These are phyloP conservation scores for Aeschynomene evenia DNA, from an alignment of 306 rosid species.

Conservation along the genomic window DNA sequence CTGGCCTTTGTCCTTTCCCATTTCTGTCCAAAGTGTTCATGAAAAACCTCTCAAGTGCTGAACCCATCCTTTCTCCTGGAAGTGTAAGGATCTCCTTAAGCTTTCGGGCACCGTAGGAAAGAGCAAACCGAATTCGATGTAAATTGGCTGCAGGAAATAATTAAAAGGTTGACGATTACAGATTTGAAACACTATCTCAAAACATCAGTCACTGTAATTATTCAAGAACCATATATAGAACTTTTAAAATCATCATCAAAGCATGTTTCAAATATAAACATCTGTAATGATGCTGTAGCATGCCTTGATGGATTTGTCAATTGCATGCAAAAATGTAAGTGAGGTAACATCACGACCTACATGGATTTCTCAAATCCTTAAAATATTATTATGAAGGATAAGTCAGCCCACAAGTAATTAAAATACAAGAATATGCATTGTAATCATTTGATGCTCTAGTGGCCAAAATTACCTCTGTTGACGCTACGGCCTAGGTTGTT, in stretches of 20 bases:
- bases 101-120: constrained; percentile 43
- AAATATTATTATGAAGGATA: background rate
- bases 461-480: constrained; percentile 44
- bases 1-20: constrained; percentile 73
- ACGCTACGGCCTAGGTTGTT: constrained; percentile 77
- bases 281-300: background rate
- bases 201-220: background rate
- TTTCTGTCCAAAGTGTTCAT: constrained; percentile 51
- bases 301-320: background rate
- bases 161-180: background rate
- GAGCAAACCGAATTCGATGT: constrained; percentile 51
- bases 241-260: background rate
- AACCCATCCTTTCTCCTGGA: constrained; percentile 52
- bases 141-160: constrained; percentile 49
- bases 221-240: background rate
- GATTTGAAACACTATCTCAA: background rate
- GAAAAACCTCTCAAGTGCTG: constrained; percentile 53
- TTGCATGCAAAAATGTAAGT: constrained; percentile 3
- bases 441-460: constrained; percentile 18
- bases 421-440: constrained; percentile 1
- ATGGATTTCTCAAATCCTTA: background rate
- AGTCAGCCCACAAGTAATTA: constrained; percentile 1
- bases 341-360: constrained; percentile 1
- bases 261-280: constrained; percentile 2
- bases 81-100: constrained; percentile 45